Percentiles rank a stretch among this genome's conserved stretches.
These are phyloP conservation scores for Trametes hirsuta DNA, from an alignment of 1,284 basidiomycete genomes.

Conservation along the genomic window DNA sequence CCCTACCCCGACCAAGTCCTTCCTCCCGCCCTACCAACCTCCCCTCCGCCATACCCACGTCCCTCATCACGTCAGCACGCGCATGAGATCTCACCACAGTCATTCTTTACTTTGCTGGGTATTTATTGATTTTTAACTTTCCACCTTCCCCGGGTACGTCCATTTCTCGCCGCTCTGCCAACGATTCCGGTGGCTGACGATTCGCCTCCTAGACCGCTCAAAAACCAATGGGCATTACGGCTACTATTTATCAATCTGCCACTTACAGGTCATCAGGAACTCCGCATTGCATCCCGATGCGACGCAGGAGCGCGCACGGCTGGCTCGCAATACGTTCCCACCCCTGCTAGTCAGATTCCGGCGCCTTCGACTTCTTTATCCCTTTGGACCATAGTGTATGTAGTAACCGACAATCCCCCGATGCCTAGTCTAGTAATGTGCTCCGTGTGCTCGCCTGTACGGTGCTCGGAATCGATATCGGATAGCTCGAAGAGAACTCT, in stretches of 20 bases:
- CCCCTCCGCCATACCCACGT: not conserved
- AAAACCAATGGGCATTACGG: slow-evolving; percentile 10
- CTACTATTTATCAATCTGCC: slow-evolving; percentile 23
- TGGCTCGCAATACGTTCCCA: slow-evolving; percentile 22
- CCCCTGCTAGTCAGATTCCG: slow-evolving; percentile 28
- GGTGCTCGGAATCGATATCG: slow-evolving; percentile 2
- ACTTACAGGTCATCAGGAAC: slow-evolving; percentile 19
- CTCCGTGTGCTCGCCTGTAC: slow-evolving; percentile 1
- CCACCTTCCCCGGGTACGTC: slow-evolving; percentile 11
- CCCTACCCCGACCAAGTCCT: not conserved
- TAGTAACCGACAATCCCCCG: slow-evolving; percentile 7
- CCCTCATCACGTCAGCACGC: slow-evolving; percentile 1
- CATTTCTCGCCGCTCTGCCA: not conserved
- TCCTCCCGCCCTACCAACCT: not conserved
- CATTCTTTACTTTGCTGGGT: slow-evolving; percentile 25
- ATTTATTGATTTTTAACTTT: slow-evolving; percentile 24
- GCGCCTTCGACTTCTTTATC: slow-evolving; percentile 1
- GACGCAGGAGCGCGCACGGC: slow-evolving; percentile 29
- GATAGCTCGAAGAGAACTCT: not conserved
- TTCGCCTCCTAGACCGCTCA: slow-evolving; percentile 9
- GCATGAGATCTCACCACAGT: slow-evolving; percentile 22
- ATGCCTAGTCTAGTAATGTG: slow-evolving; percentile 15
- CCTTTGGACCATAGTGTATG: slow-evolving; percentile 6
- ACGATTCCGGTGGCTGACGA: not conserved
- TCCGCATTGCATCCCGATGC: slow-evolving; percentile 24